Conservation (phyloP, 768 basidiomycete genomes). For the Lactarius tabidus region DNA sequence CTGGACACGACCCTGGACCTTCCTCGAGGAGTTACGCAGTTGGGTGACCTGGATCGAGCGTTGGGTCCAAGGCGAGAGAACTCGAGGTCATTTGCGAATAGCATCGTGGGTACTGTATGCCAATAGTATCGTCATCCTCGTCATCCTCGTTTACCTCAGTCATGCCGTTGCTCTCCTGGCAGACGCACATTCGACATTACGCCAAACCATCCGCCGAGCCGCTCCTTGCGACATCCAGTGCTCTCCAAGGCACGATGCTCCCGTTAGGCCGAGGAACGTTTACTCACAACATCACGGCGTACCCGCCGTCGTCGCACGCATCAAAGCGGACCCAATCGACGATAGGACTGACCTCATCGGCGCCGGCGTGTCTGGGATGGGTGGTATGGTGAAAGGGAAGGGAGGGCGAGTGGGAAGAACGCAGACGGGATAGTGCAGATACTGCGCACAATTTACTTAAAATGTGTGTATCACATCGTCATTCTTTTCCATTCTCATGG, state of each 20-base stretch:
- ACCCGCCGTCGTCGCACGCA: constrained; percentile 84
- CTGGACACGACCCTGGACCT: no score
- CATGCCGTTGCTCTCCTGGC: constrained; percentile 50
- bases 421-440: constrained; percentile 95
- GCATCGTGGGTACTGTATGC: no score
- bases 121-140: constrained; percentile 4
- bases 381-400: constrained; percentile 87
- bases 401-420: constrained; percentile 94
- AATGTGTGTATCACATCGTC: constrained; percentile 82
- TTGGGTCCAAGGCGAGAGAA: no score
- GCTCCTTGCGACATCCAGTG: constrained; percentile 54
- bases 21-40: no score
- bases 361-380: constrained; percentile 74
- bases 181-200: constrained; percentile 87
- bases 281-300: constrained; percentile 84
- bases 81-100: no score
- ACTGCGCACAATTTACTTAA: constrained; percentile 83
- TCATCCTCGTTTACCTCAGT: constrained; percentile 9
- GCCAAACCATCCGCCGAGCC: constrained; percentile 71
- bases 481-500: constrained; percentile 1
- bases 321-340: constrained; percentile 92
- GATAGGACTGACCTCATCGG: constrained; percentile 67
- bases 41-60: no score
- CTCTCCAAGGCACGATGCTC: constrained; percentile 59
- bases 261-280: constrained; percentile 84